Base-by-base conservation (phyloP, 2,329 filamentous ascomycete species). In the Myriangium duriaei region DNA sequence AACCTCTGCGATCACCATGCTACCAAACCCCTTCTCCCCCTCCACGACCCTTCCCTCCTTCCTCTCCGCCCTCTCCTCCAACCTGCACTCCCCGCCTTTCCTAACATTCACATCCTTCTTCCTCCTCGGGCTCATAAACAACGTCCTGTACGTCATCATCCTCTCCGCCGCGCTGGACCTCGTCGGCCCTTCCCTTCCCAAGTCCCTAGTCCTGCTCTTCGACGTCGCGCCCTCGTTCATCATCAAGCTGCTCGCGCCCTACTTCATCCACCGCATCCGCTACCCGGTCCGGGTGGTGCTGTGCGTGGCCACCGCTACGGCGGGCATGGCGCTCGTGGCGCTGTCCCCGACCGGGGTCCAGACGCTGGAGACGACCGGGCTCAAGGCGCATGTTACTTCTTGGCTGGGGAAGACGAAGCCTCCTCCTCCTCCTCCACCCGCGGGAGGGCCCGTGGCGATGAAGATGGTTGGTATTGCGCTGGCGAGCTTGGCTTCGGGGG, bases 101-200 rank as follows among this genome's bases (percentile, higher is more conserved):
- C 29, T 16, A 13, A 39, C 17, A 9, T 30, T 30, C 19, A 11
- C 32, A 29, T 39, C 36, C 30, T 39, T 39, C 30, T 18, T 26
- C 17, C 11, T 39, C 12, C 36, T 39, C 10, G 84, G 84, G 37
- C 65, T 91, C 12, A 91, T 96, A 57, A 96, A 98, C 62, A 96
- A 96, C 64, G 84, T 96, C 49, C 81, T 95, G 62, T 96, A 95
- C 61, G 88, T 96, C 40, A 83, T 96, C 58, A 91, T 96, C 55
- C 80, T 98, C 52, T 92, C 86, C 18, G 83, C 91, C 24, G 91
- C 91, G 3, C 81, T 95, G 51, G 91, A 98, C 54, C 81, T 98
- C 44, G 91, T 96, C 50, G 88, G 88, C 24, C 79, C 83, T 19
- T 59, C 68, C 46, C 70, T 95, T 1, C 91, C 91, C 34, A 96